Percentiles rank a stretch among this genome's conserved stretches.
Conservation (phyloP, 2,329 filamentous ascomycete species). For the Aspergillus texensis region DNA sequence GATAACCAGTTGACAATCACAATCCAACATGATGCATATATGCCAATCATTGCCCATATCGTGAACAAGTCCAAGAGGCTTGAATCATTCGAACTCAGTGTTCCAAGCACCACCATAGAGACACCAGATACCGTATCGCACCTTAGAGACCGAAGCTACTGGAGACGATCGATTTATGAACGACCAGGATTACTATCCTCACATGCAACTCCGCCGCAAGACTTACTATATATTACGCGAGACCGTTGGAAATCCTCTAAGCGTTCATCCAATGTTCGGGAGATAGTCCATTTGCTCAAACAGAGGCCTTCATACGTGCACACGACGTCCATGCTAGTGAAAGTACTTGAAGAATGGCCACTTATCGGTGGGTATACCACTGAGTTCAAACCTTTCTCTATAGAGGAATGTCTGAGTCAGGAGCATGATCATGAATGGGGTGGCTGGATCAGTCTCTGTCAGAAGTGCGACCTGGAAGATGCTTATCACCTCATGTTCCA, state of each 20-base stretch:
- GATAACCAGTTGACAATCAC: slow-evolving; percentile 38
- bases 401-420: slow-evolving; percentile 45
- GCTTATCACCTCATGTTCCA: slow-evolving; percentile 47
- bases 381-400: slow-evolving; percentile 32
- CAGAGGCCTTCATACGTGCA: slow-evolving; percentile 25
- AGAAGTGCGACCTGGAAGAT: slow-evolving; percentile 20
- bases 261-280: slow-evolving; percentile 22
- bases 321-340: slow-evolving; percentile 27
- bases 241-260: neutral
- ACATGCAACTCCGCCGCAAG: neutral
- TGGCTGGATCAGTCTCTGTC: slow-evolving; percentile 43
- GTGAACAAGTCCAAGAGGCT: slow-evolving; percentile 11
- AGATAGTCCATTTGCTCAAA: slow-evolving; percentile 28
- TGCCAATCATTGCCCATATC: slow-evolving; percentile 15
- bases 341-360: slow-evolving; percentile 35
- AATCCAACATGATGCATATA: slow-evolving; percentile 45
- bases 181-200: slow-evolving; percentile 8
- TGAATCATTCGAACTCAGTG: slow-evolving; percentile 4
- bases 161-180: slow-evolving; percentile 47
- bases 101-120: neutral
- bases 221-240: slow-evolving; percentile 12
- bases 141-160: slow-evolving; percentile 16
- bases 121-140: neutral
- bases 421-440: slow-evolving; percentile 50
- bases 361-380: slow-evolving; percentile 44